Evolutionary conservation across 163 green algal species (phyloP), one percentile per base, ranked within the genome.

Genomic region (Scenedesmus sp.): DNA sequence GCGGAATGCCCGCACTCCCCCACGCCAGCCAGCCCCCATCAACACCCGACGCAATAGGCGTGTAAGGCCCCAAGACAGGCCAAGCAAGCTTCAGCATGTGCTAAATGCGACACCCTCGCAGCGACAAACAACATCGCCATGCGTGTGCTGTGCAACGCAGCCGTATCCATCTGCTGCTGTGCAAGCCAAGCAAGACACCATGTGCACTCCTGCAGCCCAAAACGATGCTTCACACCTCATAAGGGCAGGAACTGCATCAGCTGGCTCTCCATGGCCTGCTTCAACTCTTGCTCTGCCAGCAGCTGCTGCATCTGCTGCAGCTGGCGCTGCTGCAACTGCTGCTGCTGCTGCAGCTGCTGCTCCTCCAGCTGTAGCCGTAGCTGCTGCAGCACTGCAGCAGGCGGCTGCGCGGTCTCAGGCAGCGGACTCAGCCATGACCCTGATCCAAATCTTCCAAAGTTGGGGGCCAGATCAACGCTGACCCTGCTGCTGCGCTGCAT

Each of bases 271-370:
- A 76, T 9, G 0, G 30, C 65, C 9, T 40, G 65, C 65, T 76
- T 37, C 65, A 37, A 20, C 65, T 76, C 65, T 20, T 76, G 65
- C 65, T 76, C 65, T 2, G 65, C 65, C 65, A 76, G 65, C 65
- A 76, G 65, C 65, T 37, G 30, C 65, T 76, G 65, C 65, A 76
- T 76, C 65, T 76, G 65, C 65, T 76, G 65, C 65, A 76, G 7
- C 65, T 76, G 65, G 65, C 65, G 65, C 65, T 76, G 65, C 65
- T 76, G 65, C 30, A 76, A 40, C 65, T 40, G 65, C 65, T 76
- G 65, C 65, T 76, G 65, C 65, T 40, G 65, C 65, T 20, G 65
- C 65, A 22, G 65, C 65, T 76, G 65, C 65, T 76, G 65, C 30
- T 40, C 65, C 30, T 76, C 65, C 65, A 76, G 30, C 65, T 76